These are phyloP conservation scores for Cadophora luteo-olivacea DNA, from an alignment of 2,329 filamentous ascomycete genomes.

Conservation along the genomic window DNA sequence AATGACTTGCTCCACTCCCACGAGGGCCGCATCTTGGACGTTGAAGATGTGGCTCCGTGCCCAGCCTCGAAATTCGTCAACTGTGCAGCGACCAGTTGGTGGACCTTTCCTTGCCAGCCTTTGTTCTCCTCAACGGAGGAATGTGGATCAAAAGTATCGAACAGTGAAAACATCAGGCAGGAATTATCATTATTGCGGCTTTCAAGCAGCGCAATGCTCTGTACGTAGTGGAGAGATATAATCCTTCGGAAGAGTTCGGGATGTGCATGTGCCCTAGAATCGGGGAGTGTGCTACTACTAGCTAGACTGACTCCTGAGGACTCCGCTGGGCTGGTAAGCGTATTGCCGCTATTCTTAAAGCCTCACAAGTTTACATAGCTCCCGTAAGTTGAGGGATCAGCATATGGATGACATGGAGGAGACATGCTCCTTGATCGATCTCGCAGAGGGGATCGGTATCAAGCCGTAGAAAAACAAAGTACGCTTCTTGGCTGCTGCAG, in stretches of 20 bases:
- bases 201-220: background rate
- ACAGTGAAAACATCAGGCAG: background rate
- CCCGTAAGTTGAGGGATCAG: background rate
- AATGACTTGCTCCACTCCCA: conserved; percentile 21
- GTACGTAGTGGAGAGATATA: background rate
- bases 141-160: conserved; percentile 3
- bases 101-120: conserved; percentile 1
- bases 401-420: background rate
- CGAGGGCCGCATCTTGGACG: conserved; percentile 19
- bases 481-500: background rate
- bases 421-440: background rate
- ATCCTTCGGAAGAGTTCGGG: conserved; percentile 12
- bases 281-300: background rate
- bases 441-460: background rate
- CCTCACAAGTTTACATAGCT: background rate
- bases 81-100: conserved; percentile 9
- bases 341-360: background rate
- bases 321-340: conserved; percentile 7
- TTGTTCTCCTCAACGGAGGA: conserved; percentile 1
- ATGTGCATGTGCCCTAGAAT: conserved; percentile 1
- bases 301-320: background rate
- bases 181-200: background rate
- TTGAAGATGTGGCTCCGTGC: conserved; percentile 13
- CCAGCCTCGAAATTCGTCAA: conserved; percentile 16
- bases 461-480: background rate